phyloP scores from a whole-genome alignment of 1,139 yeast genomes.

The Pichia sorboxylosa region DNA sequence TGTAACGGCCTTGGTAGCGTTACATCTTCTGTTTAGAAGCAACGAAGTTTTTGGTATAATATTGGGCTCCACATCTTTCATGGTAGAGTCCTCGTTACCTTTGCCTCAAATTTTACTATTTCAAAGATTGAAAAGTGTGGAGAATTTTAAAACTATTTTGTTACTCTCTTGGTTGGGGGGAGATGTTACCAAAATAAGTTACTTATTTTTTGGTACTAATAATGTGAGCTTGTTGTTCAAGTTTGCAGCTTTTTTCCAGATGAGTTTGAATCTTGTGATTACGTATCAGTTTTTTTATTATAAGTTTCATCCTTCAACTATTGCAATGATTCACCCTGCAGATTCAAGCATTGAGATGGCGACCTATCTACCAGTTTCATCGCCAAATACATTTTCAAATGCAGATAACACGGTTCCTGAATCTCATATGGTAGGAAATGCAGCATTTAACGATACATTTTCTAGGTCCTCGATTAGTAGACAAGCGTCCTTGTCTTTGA shows the following conservation, averaged over 20 bases:
- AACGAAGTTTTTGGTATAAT: conserved; percentile 37
- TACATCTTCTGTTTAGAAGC: conserved; percentile 35
- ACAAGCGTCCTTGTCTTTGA: conserved; percentile 7
- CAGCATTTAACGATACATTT: background rate
- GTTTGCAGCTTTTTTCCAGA: conserved; percentile 72
- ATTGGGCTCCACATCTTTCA: conserved; percentile 62
- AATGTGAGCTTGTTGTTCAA: conserved; percentile 60
- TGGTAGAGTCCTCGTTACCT: conserved; percentile 75
- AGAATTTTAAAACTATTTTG: conserved; percentile 67
- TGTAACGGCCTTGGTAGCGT: conserved; percentile 27
- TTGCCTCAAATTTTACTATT: conserved; percentile 76
- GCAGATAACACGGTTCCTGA: background rate
- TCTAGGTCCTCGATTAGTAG: conserved; percentile 4
- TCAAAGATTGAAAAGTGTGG: conserved; percentile 54
- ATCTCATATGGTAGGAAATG: background rate
- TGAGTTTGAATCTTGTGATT: conserved; percentile 61
- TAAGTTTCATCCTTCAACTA: conserved; percentile 18
- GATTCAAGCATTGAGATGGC: conserved; percentile 3
- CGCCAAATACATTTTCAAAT: background rate
- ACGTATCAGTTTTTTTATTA: conserved; percentile 65
- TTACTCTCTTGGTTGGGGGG: conserved; percentile 83
- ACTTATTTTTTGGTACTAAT: conserved; percentile 60
- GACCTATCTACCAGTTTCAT: conserved; percentile 2
- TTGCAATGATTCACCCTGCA: background rate
- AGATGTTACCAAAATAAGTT: conserved; percentile 66